Evolutionary conservation across 805 yeast genomes (phyloP).

Genomic region (Hanseniaspora jakobsenii): DNA sequence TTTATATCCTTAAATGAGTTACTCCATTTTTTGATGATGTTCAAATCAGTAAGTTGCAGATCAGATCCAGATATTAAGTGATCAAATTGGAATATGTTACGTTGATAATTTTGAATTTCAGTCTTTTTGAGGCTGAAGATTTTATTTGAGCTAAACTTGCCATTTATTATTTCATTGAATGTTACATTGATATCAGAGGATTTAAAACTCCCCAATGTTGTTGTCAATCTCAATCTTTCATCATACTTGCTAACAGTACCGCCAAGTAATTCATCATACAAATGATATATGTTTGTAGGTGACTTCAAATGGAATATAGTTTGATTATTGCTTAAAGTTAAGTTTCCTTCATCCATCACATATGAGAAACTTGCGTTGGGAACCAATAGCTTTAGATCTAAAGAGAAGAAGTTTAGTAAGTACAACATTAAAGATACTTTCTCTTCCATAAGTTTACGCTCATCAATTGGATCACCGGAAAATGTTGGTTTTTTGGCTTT

Average conservation of each 20-base stretch:
- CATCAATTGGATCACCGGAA: background rate
- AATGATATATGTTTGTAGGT: constrained; percentile 9
- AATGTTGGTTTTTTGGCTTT: too few relatives aligned
- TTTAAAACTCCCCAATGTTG: constrained; percentile 11
- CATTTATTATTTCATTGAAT: background rate
- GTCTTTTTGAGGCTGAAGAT: background rate
- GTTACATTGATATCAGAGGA: constrained; percentile 2
- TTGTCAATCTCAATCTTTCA: constrained; percentile 10
- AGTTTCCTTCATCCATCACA: constrained; percentile 3
- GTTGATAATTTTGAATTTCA: constrained; percentile 14
- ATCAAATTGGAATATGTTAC: constrained; percentile 11
- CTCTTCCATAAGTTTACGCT: background rate
- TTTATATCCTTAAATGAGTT: too few relatives aligned
- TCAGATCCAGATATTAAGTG: constrained; percentile 4
- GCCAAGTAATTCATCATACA: constrained; percentile 13
- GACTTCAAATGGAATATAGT: constrained; percentile 11
- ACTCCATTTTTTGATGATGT: constrained; percentile 2
- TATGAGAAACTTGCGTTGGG: constrained; percentile 13
- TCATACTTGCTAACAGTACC: constrained; percentile 1
- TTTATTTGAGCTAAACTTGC: background rate
- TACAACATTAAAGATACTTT: constrained; percentile 3
- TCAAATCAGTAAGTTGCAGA: background rate
- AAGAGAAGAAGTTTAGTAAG: constrained; percentile 8
- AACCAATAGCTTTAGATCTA: constrained; percentile 11
- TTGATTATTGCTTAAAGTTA: constrained; percentile 6